Evolutionary conservation across 1,284 basidiomycete genomes (phyloP).

Genomic region (Cryptococcus hybrid): DNA sequence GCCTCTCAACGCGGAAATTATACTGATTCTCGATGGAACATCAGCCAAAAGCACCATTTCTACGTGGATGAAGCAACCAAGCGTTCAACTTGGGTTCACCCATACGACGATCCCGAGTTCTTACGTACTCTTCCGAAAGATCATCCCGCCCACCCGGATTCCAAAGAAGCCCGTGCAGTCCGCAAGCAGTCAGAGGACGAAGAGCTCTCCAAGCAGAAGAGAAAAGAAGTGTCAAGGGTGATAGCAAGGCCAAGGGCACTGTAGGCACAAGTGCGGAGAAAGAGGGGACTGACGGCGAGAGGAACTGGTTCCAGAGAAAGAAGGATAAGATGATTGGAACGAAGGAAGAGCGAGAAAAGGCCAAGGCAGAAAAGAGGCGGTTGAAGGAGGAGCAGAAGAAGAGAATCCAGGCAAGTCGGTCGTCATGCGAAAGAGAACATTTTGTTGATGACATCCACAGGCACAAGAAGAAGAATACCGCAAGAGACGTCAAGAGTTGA

Average conservation of each 20-base stretch:
- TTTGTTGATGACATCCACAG: background rate
- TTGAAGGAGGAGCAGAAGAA: conserved; percentile 20
- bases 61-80: conserved; percentile 42
- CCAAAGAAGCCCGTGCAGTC: conserved; percentile 25
- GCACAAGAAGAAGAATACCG: conserved; percentile 28
- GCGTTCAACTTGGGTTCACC: conserved; percentile 39
- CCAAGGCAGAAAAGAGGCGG: conserved; percentile 26
- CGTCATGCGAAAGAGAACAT: conserved; percentile 12
- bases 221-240: background rate
- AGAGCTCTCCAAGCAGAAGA: conserved; percentile 11
- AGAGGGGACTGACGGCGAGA: background rate
- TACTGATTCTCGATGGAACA: background rate
- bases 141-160: conserved; percentile 44
- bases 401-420: conserved; percentile 3
- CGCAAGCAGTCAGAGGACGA: conserved; percentile 27
- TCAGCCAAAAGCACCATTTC: conserved; percentile 37
- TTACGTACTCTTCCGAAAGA: conserved; percentile 34
- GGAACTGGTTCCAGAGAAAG: conserved; percentile 39
- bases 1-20: background rate
- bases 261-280: conserved; percentile 1
- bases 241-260: background rate
- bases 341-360: conserved; percentile 38
- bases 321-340: conserved; percentile 46
- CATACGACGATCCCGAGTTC: conserved; percentile 44
- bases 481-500: conserved; percentile 31